Base-by-base conservation (phyloP, 78 protist species). In the Cavenderia fasciculata region DNA sequence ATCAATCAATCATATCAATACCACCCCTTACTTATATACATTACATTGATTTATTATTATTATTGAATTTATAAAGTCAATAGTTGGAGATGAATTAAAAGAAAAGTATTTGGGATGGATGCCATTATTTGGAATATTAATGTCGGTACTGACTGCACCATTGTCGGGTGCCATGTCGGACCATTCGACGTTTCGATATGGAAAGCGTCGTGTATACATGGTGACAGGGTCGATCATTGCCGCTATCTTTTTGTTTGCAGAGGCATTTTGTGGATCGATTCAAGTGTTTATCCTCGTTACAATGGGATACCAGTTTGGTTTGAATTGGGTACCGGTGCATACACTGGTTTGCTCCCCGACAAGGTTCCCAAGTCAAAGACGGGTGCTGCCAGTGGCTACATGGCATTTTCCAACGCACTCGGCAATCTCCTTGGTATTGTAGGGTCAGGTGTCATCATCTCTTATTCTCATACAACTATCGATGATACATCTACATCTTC, bases 331-430 rank as follows among this genome's bases (percentile, higher is more conserved):
- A 59, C 61, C 2, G 31, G 63, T 10, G 76, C 87, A 25, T 78
- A 25, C 29, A 23, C 57, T 19, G 70, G 72, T 0, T 7, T 78
- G 27, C 47, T 78, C 66, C 75, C 87, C 0, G 87, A 78, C 31
- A 6, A 65, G 2, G 75, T 78, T 6, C 87, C 87, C 2, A 62
- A 51, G 33, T 65, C 70, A 52, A 46, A 65, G 2, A 65, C 49
- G 46, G 87, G 87, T 2, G 6, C 19, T 3, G 87, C 87, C 6
- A 41, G 59, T 6, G 87, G 87, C 4, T 65, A 40, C 40, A 21
- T 78, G 25, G 87, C 87, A 8, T 78, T 78, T 36, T 61, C 72
- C 4, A 65, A 65, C 41, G 87, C 87, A 6, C 1, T 78, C n/a
- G 87, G 87, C n/a, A 69, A 78, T 5, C 41, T 78, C 11, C 12